Evolutionary conservation across 2,329 filamentous ascomycete genomes (phyloP).

Genomic region (Ceratocystis cubensis): DNA sequence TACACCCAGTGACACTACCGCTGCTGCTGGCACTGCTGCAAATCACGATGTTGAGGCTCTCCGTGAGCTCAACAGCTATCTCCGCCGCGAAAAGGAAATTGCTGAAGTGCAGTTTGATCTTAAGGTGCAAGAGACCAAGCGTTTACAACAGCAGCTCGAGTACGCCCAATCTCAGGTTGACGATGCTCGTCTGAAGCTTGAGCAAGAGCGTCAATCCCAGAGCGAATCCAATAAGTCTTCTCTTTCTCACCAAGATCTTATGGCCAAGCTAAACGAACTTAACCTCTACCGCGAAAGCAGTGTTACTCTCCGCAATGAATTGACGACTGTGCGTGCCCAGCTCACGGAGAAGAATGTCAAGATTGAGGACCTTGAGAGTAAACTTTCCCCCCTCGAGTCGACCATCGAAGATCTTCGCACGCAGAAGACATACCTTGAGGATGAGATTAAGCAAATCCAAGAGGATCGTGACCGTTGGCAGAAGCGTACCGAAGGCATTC

Average conservation of each 20-base stretch:
- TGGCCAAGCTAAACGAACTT: conserved; percentile 89
- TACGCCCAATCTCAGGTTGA: conserved; percentile 81
- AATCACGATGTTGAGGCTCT: conserved; percentile 53
- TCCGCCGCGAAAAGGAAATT: conserved; percentile 94
- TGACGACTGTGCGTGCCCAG: conserved; percentile 63
- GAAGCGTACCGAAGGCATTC: conserved; percentile 86
- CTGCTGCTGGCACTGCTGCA: conserved; percentile 32
- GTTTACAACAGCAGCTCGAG: conserved; percentile 79
- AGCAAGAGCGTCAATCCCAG: conserved; percentile 71
- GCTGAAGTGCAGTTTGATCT: conserved; percentile 92
- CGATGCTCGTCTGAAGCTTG: conserved; percentile 74
- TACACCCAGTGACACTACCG: conserved; percentile 27
- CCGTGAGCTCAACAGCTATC: conserved; percentile 79
- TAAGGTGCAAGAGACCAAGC: conserved; percentile 74
- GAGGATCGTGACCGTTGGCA: conserved; percentile 92
- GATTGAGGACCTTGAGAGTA: conserved; percentile 59
- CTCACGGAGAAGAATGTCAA: conserved; percentile 62
- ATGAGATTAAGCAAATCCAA: conserved; percentile 77
- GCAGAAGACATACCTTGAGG: conserved; percentile 66
- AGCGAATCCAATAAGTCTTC: conserved; percentile 61
- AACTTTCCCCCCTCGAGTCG: conserved; percentile 70
- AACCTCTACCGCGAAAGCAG: conserved; percentile 95
- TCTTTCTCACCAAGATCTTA: conserved; percentile 74
- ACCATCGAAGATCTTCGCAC: conserved; percentile 73
- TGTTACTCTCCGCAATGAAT: conserved; percentile 76